Evolutionary conservation across 345 rosid genomes (phyloP).

Genomic region (Conringia planisiliqua): DNA sequence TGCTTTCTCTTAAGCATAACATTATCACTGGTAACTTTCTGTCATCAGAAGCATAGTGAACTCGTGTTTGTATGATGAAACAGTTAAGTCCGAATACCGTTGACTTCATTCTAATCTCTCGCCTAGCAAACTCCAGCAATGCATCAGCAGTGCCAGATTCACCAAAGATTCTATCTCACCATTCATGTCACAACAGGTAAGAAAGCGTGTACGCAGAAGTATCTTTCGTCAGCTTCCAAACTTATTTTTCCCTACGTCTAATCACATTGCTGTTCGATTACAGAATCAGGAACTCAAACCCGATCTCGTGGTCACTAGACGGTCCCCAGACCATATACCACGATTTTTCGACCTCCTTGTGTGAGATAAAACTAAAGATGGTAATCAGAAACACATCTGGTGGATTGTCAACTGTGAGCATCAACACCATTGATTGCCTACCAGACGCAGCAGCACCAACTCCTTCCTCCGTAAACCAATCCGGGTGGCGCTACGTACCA

Average conservation of each 20-base stretch:
- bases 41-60: constrained; percentile 2
- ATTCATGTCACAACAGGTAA: constrained; percentile 80
- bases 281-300: constrained; percentile 62
- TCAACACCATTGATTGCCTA: constrained; percentile 44
- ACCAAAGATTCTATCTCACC: constrained; percentile 63
- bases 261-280: background rate
- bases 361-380: constrained; percentile 59
- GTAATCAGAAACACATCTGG: constrained; percentile 65
- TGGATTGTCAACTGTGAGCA: constrained; percentile 41
- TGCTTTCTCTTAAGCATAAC: background rate
- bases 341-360: constrained; percentile 57
- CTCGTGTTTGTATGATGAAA: constrained; percentile 10
- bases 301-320: constrained; percentile 68
- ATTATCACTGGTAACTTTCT: constrained; percentile 10
- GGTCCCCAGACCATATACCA: constrained; percentile 62
- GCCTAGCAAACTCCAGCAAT: constrained; percentile 35
- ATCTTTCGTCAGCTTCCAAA: constrained; percentile 2
- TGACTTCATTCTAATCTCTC: constrained; percentile 73
- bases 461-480: constrained; percentile 41
- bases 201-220: constrained; percentile 22
- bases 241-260: background rate
- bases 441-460: constrained; percentile 33
- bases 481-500: constrained; percentile 64
- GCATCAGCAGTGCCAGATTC: constrained; percentile 39
- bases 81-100: constrained; percentile 57